Evolutionary conservation across 106 monocot genomes (phyloP).

Genomic region (Dactylorhiza incarnata): DNA sequence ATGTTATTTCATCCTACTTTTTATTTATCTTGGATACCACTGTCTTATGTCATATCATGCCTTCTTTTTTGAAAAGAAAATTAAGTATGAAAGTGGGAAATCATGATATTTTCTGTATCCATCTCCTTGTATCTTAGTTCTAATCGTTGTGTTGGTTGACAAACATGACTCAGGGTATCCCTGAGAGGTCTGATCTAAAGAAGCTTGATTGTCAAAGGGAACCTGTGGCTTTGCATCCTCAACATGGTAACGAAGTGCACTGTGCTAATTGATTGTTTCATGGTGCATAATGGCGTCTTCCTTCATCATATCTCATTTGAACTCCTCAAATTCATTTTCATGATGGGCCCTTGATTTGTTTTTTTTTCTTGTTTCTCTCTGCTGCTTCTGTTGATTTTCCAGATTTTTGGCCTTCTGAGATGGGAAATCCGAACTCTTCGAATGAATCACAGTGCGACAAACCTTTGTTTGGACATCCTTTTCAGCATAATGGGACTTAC

Average conservation of each 20-base stretch:
- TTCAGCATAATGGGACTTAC: slow-evolving; percentile 3
- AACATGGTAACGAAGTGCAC: background rate
- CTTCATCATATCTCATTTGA: background rate
- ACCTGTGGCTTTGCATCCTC: background rate
- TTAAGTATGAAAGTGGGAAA: background rate
- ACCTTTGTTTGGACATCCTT: background rate
- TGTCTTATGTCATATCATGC: background rate
- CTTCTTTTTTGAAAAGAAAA: background rate
- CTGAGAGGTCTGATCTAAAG: background rate
- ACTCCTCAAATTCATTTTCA: background rate
- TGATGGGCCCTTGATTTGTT: background rate
- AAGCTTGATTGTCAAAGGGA: background rate
- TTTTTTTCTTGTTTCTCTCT: background rate
- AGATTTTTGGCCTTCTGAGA: slow-evolving; percentile 7
- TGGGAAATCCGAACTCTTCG: background rate
- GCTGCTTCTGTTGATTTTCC: background rate
- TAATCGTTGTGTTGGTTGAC: background rate
- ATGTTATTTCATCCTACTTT: background rate
- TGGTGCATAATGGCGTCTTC: background rate
- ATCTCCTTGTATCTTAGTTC: background rate
- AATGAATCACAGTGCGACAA: slow-evolving; percentile 9
- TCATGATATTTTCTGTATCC: background rate
- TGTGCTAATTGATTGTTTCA: slow-evolving; percentile 4
- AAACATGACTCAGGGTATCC: background rate
- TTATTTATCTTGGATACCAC: background rate